Evolutionary conservation across 352 stramenopile genomes (phyloP), one percentile per base, ranked within the genome.

Genomic region (Thalassiosira livingstoniorum): DNA sequence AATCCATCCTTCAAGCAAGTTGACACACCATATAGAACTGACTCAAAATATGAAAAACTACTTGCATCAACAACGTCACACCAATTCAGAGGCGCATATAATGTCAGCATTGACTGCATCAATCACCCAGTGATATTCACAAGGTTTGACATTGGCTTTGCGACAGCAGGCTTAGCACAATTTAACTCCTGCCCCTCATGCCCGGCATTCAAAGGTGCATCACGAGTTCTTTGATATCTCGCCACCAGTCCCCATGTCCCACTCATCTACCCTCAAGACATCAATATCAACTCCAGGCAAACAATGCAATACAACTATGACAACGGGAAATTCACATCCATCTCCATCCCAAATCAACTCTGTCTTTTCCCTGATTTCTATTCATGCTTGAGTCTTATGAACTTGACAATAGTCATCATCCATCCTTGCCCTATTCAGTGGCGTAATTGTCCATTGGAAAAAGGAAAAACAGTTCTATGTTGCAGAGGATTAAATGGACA

Each of bases 1-100:
- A n/a, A n/a, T n/a, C n/a, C n/a, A n/a, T n/a, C n/a, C n/a, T 27
- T 77, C 34, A 77, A 77, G 31, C 35, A 53, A 55, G 68, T 53
- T 3, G 18, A 77, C 61, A 77, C 68, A 23, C 68, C 68, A 18
- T 77, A 53, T 35, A 11, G 68, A 18, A 67, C 68, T 55, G 68
- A 77, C 35, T 23, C 29, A 25, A 35, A 77, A 37, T 77, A 57
- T 31, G 54, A 77, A 42, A 29, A 27, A 7, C 2, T 39, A 4
- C 42, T 71, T 31, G 37, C 25, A 39, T 35, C 57, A 60, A 23
- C 10, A 15, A 11, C 58, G 2, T 47, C 47, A 47, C 45, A 58
- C 11, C 23, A 67, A 51, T 39, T 42, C 45, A 35, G 54, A 60
- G 68, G n/a, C 53, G 4, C 58, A 18, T 77, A 34, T 43, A 25